A percentile compares a stretch with the other conserved stretches of the same genome.
Conservation (phyloP, 169 alveolate genomes). For the Plasmodium gonderi region DNA sequence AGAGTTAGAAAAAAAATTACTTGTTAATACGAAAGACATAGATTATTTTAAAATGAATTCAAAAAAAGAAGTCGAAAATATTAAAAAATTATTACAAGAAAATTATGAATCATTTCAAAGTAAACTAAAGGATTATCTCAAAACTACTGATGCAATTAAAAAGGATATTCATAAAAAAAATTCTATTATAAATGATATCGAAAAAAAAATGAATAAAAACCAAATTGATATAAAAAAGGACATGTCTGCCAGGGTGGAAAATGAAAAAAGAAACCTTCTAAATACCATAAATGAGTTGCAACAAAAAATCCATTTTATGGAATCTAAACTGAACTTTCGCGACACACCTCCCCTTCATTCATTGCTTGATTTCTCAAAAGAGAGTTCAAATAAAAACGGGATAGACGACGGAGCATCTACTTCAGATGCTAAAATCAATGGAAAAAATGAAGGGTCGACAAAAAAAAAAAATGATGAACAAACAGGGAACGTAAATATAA, state of each 20-base stretch:
- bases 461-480: not conserved
- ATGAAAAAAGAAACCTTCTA: slow-evolving; percentile 39
- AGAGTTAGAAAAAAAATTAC: slow-evolving; percentile 27
- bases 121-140: slow-evolving; percentile 44
- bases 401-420: not conserved
- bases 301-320: slow-evolving; percentile 16
- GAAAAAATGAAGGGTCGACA: not conserved
- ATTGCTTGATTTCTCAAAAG: not conserved
- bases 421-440: no score
- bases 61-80: slow-evolving; percentile 47
- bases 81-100: slow-evolving; percentile 56
- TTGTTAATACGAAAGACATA: slow-evolving; percentile 14
- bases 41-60: slow-evolving; percentile 42
- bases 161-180: slow-evolving; percentile 32
- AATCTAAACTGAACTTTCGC: not conserved
- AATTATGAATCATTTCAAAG: slow-evolving; percentile 44
- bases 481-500: not conserved
- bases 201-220: slow-evolving; percentile 27
- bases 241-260: slow-evolving; percentile 16
- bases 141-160: slow-evolving; percentile 39
- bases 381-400: no score
- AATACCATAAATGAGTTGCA: slow-evolving; percentile 31
- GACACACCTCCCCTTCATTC: not conserved
- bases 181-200: slow-evolving; percentile 17
- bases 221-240: slow-evolving; percentile 41